Evolutionary conservation across 169 alveolate genomes (phyloP), one percentile per base, ranked within the genome.

Genomic region (Plasmodium blacklocki): DNA sequence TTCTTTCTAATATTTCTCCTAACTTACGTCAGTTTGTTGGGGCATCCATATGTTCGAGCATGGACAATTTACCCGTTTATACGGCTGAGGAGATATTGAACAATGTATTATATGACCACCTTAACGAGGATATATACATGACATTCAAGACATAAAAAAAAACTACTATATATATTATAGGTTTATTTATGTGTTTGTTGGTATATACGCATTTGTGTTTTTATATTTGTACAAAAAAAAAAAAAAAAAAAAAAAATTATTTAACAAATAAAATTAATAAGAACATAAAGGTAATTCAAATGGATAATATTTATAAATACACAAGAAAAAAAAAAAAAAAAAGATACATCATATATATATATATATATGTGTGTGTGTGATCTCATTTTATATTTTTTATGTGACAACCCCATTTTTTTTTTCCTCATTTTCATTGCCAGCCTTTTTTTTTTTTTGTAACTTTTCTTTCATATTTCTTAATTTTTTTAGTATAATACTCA

Each of bases 21-120:
- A 67, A 83, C 18, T 49, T 83, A 63, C 71, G 91, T 15, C 91
- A 83, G 58, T 83, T 83, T 72, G 18, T 70, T 39, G 91, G 91
- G n/a, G 91, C 91, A 39, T 83, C 91, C 26, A 67, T 83, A 47
- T 83, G 64, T 29, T 67, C 91, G 18, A 83, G 49, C 45, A 68
- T 83, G 49, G 86, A 83, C 11, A 83, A 70, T 50, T 45, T 83
- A 26, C 91, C 91, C 15, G 91, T 70, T 6, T 83, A 83, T 54
- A 70, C 73, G 3, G 9, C 54, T 11, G 91, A 83, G 47, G 86
- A 83, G 12, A 54, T 83, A 15, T 45, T 32, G 29, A 83, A 70
- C 58, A 83, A 49, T 43, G 73, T 83, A 8, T 32, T 83, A 39
- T 83, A 83, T 49, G 71, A 83, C 54, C 80, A 83, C 43, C 49